A percentile compares a stretch with the other conserved stretches of the same genome.
These are phyloP conservation scores for Choiromyces venosus DNA, from an alignment of 495 filamentous ascomycete species.

Conservation along the genomic window DNA sequence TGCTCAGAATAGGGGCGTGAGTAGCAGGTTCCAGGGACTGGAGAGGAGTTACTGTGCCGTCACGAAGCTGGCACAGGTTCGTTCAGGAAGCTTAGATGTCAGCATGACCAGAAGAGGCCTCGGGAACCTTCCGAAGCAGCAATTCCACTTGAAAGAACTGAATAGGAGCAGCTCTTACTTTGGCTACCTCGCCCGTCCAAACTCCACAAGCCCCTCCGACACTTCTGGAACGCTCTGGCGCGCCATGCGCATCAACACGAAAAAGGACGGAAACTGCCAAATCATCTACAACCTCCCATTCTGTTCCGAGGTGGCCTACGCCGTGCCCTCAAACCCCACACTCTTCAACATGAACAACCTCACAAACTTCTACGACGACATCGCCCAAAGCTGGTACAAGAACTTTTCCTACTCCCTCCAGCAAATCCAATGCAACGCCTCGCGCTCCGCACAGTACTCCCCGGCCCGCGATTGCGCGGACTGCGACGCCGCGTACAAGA, in stretches of 20 bases:
- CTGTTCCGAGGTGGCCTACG: constrained; percentile 80
- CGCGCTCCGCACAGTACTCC: constrained; percentile 65
- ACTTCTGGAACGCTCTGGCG: constrained; percentile 62
- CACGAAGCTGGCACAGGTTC: constrained; percentile 56
- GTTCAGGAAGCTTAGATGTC: constrained; percentile 49
- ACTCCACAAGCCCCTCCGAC: constrained; percentile 49
- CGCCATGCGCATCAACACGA: constrained; percentile 65
- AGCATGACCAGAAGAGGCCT: constrained; percentile 62
- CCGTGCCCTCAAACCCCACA: constrained; percentile 74
- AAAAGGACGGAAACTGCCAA: constrained; percentile 68
- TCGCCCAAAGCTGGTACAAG: constrained; percentile 55
- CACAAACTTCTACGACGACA: constrained; percentile 62
- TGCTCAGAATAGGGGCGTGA: constrained; percentile 54
- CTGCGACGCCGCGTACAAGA: constrained; percentile 75
- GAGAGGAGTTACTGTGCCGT: constrained; percentile 71
- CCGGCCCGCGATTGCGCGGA: constrained; percentile 67
- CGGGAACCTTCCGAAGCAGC: constrained; percentile 64
- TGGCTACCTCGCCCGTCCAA: constrained; percentile 62
- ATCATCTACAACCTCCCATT: constrained; percentile 77
- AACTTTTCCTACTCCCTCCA: constrained; percentile 76
- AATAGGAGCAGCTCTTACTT: constrained; percentile 64
- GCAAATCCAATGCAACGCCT: constrained; percentile 74
- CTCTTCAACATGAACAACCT: constrained; percentile 52
- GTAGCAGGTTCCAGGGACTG: constrained; percentile 55
- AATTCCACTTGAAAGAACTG: constrained; percentile 74